Evolutionary conservation across 163 green algal species (phyloP), one percentile per base, ranked within the genome.

Genomic region (Smithsoniella earleae): DNA sequence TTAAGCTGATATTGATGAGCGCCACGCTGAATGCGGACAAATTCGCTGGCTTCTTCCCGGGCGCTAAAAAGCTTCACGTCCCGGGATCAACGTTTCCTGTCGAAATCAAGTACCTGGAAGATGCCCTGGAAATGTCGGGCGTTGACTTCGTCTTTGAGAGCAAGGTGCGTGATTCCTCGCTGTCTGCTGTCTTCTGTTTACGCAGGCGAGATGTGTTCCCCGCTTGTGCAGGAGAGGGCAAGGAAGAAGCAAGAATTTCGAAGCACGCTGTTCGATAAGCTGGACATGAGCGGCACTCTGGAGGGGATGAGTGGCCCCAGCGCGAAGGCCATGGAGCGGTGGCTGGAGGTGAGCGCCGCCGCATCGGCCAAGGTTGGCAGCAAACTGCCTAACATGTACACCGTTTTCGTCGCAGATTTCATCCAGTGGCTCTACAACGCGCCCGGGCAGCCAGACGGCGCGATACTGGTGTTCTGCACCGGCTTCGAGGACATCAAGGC

Each of bases 401-500:
- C 25, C 1, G n/a, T n/a, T 16, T 69, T 69, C 58, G 58, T 69
- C 25, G 58, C 58, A 18, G 1, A 18, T 36, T 69, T 69, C 58
- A 30, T 69, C 3, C 25, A 69, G 25, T 69, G 58, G 58, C 58
- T 69, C 8, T 33, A 69, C 58, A 16, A 18, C 0, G 58, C 58
- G n/a, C 40, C 40, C 13, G 40, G 40, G 40, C 58, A 69, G 16
- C 58, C 58, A 5, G 74, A 81, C 20, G 86, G 87, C 16, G 89
- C 90, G 6, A 77, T 96, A 6, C 82, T 96, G 2, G 82, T 96
- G 22, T 96, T 96, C 77, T 79, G 95, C 28, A 88, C 89, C 6
- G 89, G 90, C 4, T 96, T 87, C 85, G 82, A 95, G 63, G 90
- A 96, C 74, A 96, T 96, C 62, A 85, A 85, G 2, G 62, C 81